Evolutionary conservation across 1,284 basidiomycete species (phyloP).

Genomic region (Trichosporon asahii): DNA sequence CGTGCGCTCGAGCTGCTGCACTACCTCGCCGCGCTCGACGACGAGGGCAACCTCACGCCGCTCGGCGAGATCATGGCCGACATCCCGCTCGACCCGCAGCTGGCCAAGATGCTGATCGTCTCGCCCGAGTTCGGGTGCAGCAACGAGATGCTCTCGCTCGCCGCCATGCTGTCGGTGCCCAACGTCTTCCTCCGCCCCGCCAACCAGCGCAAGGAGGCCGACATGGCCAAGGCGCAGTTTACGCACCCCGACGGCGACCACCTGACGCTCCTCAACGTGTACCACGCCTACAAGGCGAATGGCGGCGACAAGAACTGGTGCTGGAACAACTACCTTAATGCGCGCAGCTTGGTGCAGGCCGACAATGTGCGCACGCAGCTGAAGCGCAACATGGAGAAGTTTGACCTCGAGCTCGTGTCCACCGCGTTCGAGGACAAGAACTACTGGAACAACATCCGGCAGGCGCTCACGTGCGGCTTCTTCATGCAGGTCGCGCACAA

Average conservation of each 20-base stretch:
- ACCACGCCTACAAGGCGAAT: slow-evolving; percentile 87
- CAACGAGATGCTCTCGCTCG: slow-evolving; percentile 91
- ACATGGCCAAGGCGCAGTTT: slow-evolving; percentile 83
- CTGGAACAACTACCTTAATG: slow-evolving; percentile 87
- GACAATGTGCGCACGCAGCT: slow-evolving; percentile 94
- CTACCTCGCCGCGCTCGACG: slow-evolving; percentile 86
- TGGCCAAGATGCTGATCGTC: slow-evolving; percentile 90
- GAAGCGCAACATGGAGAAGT: slow-evolving; percentile 87
- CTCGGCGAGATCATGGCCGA: slow-evolving; percentile 94
- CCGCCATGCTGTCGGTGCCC: slow-evolving; percentile 90
- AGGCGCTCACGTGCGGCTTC: slow-evolving; percentile 85
- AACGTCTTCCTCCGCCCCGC: slow-evolving; percentile 91
- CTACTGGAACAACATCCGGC: slow-evolving; percentile 74
- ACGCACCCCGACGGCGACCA: slow-evolving; percentile 95
- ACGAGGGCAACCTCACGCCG: slow-evolving; percentile 86
- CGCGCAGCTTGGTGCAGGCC: slow-evolving; percentile 79
- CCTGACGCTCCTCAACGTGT: slow-evolving; percentile 90
- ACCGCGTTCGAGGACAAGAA: slow-evolving; percentile 69
- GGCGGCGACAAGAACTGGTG: slow-evolving; percentile 80
- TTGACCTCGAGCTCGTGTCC: slow-evolving; percentile 76
- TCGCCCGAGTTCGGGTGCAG: slow-evolving; percentile 95
- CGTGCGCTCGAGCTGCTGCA: slow-evolving; percentile 92
- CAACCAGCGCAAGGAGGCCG: slow-evolving; percentile 81
- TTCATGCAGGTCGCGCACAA: slow-evolving; percentile 99
- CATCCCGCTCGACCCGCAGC: slow-evolving; percentile 95